Conservation (phyloP, 768 basidiomycete species). For the Rhizopogon vinicolor region DNA sequence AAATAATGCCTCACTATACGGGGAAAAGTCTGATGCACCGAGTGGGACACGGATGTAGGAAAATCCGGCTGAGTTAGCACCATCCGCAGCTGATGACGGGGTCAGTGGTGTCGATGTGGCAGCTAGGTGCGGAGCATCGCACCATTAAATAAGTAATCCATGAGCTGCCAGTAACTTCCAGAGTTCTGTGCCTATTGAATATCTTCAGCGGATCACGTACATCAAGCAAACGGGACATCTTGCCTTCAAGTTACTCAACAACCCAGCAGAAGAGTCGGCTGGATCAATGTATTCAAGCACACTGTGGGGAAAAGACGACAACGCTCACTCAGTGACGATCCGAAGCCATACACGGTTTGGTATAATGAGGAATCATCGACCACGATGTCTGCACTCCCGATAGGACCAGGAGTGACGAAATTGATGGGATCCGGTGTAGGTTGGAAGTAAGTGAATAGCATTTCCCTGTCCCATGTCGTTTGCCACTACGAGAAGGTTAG, state of each 20-base stretch:
- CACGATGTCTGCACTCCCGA: conserved; percentile 58
- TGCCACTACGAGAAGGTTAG: conserved; percentile 41
- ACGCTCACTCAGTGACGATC: conserved; percentile 55
- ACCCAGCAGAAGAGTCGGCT: conserved; percentile 71
- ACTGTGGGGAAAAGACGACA: neutral
- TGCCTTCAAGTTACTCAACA: conserved; percentile 65
- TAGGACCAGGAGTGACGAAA: conserved; percentile 45
- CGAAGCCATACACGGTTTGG: conserved; percentile 66
- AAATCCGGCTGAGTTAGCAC: conserved; percentile 58
- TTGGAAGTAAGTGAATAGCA: conserved; percentile 26
- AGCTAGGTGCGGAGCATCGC: conserved; percentile 3
- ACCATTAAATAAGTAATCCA: conserved; percentile 54
- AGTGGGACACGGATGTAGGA: conserved; percentile 67
- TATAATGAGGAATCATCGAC: conserved; percentile 48
- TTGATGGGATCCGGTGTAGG: conserved; percentile 28
- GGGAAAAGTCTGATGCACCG: conserved; percentile 73
- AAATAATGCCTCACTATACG: conserved; percentile 35
- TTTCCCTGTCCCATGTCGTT: conserved; percentile 35
- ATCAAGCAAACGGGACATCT: conserved; percentile 18
- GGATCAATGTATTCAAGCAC: conserved; percentile 4
- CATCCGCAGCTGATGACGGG: conserved; percentile 43
- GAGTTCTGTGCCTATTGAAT: conserved; percentile 42
- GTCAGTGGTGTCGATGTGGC: conserved; percentile 3
- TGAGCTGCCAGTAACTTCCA: conserved; percentile 51
- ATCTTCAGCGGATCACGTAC: conserved; percentile 9